Evolutionary conservation across 78 protist genomes (phyloP).

Genomic region (Dictyostelium citrinum): DNA sequence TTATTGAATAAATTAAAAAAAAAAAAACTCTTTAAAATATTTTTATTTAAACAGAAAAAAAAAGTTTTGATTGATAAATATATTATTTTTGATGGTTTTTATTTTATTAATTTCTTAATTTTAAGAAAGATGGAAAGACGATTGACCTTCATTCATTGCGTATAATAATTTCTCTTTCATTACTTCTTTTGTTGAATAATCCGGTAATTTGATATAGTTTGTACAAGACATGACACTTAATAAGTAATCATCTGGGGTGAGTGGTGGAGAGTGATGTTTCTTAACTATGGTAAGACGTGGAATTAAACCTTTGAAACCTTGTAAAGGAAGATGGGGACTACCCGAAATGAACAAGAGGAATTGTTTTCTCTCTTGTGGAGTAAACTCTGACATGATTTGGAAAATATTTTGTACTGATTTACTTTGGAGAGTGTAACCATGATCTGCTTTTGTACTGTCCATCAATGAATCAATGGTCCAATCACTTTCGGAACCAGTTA

Average conservation of each 20-base stretch:
- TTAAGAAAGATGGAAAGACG: slow-evolving; percentile 64
- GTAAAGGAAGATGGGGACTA: slow-evolving; percentile 84
- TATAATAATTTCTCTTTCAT: slow-evolving; percentile 73
- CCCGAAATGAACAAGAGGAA: slow-evolving; percentile 88
- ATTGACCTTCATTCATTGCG: slow-evolving; percentile 87
- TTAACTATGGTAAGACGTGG: slow-evolving; percentile 77
- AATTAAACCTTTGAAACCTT: slow-evolving; percentile 78
- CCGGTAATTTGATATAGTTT: slow-evolving; percentile 90
- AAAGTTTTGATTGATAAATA: not conserved
- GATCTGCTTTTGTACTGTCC: slow-evolving; percentile 79
- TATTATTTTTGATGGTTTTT: no score
- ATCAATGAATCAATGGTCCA: slow-evolving; percentile 55
- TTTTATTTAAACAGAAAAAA: no score
- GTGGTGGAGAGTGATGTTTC: slow-evolving; percentile 44
- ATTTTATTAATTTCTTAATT: not conserved
- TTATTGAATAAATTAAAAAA: not conserved
- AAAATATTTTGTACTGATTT: slow-evolving; percentile 75
- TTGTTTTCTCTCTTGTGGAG: slow-evolving; percentile 47
- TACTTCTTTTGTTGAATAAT: slow-evolving; percentile 81
- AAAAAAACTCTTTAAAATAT: not conserved
- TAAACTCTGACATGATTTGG: slow-evolving; percentile 70
- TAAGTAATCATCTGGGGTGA: slow-evolving; percentile 78
- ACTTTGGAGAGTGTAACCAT: slow-evolving; percentile 70
- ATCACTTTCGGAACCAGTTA: slow-evolving; percentile 52
- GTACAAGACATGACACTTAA: slow-evolving; percentile 90